phyloP scores from a whole-genome alignment of 257 asterid genomes.

The Jasminum sambac region DNA sequence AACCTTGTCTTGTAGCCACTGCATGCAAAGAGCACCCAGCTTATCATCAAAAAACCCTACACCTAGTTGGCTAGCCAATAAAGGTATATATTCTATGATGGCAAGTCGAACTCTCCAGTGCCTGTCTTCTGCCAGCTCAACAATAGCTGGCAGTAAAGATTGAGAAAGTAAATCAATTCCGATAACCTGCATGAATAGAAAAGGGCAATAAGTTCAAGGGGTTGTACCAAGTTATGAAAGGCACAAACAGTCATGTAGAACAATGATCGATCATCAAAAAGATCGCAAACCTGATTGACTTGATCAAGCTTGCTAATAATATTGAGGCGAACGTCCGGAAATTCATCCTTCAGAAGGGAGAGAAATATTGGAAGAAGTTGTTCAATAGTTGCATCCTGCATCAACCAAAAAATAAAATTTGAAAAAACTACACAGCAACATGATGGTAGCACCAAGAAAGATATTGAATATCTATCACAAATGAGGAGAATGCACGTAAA shows the following conservation, averaged over 20 bases:
- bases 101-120: constrained; percentile 81
- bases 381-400: constrained; percentile 85
- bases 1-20: constrained; percentile 78
- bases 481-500: neutral
- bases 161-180: constrained; percentile 78
- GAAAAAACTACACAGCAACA: neutral
- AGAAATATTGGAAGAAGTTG: constrained; percentile 92
- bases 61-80: constrained; percentile 64
- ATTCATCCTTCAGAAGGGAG: constrained; percentile 85
- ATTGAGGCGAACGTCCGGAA: constrained; percentile 83
- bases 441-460: neutral
- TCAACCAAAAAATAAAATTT: constrained; percentile 11
- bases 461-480: neutral
- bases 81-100: constrained; percentile 59
- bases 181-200: constrained; percentile 49
- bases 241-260: neutral
- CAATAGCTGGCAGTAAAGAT: constrained; percentile 68
- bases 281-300: constrained; percentile 68
- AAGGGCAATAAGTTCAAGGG: constrained; percentile 14
- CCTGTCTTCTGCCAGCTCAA: constrained; percentile 74
- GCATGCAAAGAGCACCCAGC: constrained; percentile 80
- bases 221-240: neutral
- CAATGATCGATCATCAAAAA: neutral
- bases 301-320: constrained; percentile 91
- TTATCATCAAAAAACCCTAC: constrained; percentile 73